Evolutionary conservation across 73 alveolate species (phyloP), one percentile per base, ranked within the genome.

Genomic region (Paramecium primaurelia): DNA sequence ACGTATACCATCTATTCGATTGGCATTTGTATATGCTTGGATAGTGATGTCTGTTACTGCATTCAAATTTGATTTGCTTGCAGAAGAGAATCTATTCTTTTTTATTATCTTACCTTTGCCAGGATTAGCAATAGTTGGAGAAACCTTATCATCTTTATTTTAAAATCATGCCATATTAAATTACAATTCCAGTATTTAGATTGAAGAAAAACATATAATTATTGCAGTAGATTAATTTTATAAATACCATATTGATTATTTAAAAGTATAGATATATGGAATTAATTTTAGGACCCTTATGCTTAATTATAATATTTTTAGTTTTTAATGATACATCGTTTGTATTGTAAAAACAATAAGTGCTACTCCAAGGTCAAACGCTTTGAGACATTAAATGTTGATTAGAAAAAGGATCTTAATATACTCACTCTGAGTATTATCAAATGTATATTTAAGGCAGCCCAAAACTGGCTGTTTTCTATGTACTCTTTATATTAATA

Each of bases 361-460:
- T 80, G 91, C 28, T 80, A 80, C 8, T 80, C 91, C 16, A 42
- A 80, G 28, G 49, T 26, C 18, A 80, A 80, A 49, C 71, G 73
- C 16, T 80, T 44, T 45, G 25, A 25, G 32, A 80, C 91, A 6
- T 25, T 80, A 10, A 42, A 80, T 22, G 71, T 80, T 25, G 44
- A 80, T 45, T 36, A n/a, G 58, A 80, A 80, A 14, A 80, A 80
- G 26, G 91, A 80, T 44, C 47, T 80, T 12, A 42, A 80, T 32
- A 26, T 42, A 22, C 22, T 80, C 10, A 80, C 77, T 20, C 49
- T 80, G 75, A 80, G 91, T 36, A 80, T 80, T 4, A 80, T 80
- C 32, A 80, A 80, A 49, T 80, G 91, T 80, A 49, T 80, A 25
- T 80, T 80, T 49, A 80, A 80, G 58, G 71, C 91, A 80, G 91